Base-by-base conservation (phyloP, 106 monocot genomes). In the Platanthera zijinensis region DNA sequence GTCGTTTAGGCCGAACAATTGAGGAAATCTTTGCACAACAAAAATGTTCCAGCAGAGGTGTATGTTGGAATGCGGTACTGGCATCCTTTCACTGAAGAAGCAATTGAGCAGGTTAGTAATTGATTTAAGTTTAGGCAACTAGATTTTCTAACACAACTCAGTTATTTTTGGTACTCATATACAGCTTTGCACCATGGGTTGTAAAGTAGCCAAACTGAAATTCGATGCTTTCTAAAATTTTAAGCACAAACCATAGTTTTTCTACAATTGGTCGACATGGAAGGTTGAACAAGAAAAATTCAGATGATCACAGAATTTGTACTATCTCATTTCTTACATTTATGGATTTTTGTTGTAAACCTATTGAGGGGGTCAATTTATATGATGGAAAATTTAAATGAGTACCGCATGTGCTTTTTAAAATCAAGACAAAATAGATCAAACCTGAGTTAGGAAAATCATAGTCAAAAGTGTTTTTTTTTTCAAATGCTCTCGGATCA, bases 31-130 rank as follows among this genome's bases (percentile, higher is more conserved):
- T 78, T 97, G 13, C 72, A 73, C 25, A 83, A 86, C 13, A 97
- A 97, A 77, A 78, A 91, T 80, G 74, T 97, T 46, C 94, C 91
- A 9, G 93, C 91, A 69, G 87, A 97, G 79, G 97, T 97, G 69
- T 97, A 94, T 83, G 91, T 97, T 86, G 97, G 97, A 80, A 97
- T 97, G 97, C 91, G 97, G 25, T 97, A 97, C 82, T 97, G 97
- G 97, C 93, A 97, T 82, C 97, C 97, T 8, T 97, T 97, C 83
- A 97, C 97, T 74, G 97, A 97, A 85, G 97, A 97, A 88, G 97
- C 97, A 57, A 97, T 97, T 74, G 88, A 97, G 61, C 86, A 86
- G 89, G 97, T 97, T 80, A 28, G 59, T 8, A 57, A 0, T 79
- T 64, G 48, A 67, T 49, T 73, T 6, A 12, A 72, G 47, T 82